Evolutionary conservation across 768 basidiomycete genomes (phyloP).

Genomic region (Dacryopinax spathularia): DNA sequence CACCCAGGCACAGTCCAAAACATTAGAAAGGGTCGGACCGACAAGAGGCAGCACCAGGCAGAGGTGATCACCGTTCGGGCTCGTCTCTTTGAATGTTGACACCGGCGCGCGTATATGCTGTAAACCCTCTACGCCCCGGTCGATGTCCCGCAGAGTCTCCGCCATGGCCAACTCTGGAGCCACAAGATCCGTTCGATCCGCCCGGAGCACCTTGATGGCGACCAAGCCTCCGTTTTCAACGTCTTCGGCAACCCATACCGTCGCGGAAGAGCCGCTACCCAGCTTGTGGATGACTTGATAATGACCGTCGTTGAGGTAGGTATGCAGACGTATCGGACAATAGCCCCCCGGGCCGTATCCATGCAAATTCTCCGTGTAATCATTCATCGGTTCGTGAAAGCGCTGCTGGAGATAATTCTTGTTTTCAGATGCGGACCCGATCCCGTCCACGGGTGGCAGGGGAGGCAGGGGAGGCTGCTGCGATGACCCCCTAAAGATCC

Average conservation of each 20-base stretch:
- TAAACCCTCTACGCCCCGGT: neutral
- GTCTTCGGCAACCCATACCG: neutral
- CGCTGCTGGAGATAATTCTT: too few species aligned
- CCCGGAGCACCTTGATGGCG: neutral
- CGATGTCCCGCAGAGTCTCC: neutral
- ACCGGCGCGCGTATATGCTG: neutral
- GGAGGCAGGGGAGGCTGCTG: too few species aligned
- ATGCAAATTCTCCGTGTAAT: too few species aligned
- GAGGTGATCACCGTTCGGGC: neutral
- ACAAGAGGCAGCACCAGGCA: neutral
- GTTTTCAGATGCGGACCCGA: too few species aligned
- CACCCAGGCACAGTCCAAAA: neutral
- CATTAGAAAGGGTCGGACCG: neutral
- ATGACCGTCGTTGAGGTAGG: neutral
- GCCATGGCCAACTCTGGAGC: neutral
- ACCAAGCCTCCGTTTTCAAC: neutral
- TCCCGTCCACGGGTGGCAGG: too few species aligned
- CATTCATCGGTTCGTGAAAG: too few species aligned
- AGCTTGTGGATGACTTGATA: neutral
- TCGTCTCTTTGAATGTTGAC: neutral
- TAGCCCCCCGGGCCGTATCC: neutral
- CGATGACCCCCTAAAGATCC: too few species aligned
- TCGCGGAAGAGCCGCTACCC: neutral
- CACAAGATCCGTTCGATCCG: neutral
- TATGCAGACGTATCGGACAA: neutral